These are phyloP conservation scores for Aspergillus fijiensis DNA, from an alignment of 2,329 filamentous ascomycete species.

Conservation along the genomic window DNA sequence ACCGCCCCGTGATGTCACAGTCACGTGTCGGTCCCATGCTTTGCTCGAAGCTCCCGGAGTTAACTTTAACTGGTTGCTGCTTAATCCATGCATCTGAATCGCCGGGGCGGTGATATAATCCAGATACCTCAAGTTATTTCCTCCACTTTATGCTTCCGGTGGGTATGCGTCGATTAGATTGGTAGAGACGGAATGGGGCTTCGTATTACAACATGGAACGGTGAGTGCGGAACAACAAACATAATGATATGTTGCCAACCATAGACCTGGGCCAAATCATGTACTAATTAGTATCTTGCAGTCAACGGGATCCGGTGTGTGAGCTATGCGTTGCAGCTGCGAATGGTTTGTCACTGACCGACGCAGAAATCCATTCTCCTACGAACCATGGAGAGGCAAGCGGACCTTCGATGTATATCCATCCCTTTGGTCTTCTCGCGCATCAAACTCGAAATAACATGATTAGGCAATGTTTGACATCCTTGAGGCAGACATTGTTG, in stretches of 20 bases:
- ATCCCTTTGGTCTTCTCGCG: not conserved
- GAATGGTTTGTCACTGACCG: not conserved
- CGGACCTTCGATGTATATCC: slow-evolving; percentile 63
- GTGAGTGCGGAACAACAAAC: slow-evolving; percentile 46
- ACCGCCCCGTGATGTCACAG: slow-evolving; percentile 27
- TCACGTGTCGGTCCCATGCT: slow-evolving; percentile 21
- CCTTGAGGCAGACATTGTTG: slow-evolving; percentile 85
- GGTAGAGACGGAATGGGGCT: slow-evolving; percentile 59
- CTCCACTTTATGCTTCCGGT: not conserved
- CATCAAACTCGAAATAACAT: not conserved
- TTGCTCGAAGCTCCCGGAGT: not conserved
- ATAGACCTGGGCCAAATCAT: not conserved
- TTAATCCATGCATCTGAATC: not conserved
- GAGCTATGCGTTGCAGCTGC: not conserved
- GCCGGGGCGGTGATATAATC: not conserved
- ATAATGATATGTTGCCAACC: not conserved
- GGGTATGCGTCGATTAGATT: slow-evolving; percentile 18
- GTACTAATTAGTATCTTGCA: slow-evolving; percentile 40
- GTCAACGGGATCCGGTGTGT: slow-evolving; percentile 75
- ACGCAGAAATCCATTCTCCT: slow-evolving; percentile 76
- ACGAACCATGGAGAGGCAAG: slow-evolving; percentile 75
- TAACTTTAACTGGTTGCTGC: not conserved
- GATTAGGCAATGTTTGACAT: slow-evolving; percentile 85
- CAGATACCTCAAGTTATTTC: not conserved
- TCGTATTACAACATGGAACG: slow-evolving; percentile 85